phyloP scores from a whole-genome alignment of 768 basidiomycete species.

The Scleroderma citrinum region DNA sequence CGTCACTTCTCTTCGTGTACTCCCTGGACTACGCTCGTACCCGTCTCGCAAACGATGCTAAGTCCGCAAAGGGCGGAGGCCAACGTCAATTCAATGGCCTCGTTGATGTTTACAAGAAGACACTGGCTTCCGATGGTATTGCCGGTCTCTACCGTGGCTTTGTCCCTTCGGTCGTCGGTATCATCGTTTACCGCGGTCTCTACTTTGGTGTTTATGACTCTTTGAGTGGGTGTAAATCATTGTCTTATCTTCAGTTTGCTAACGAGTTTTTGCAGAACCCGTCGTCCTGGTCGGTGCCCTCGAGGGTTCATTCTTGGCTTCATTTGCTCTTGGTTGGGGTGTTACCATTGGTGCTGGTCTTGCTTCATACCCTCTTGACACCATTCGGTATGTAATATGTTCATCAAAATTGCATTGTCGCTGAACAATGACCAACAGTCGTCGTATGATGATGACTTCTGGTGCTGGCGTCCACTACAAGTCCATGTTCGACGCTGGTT shows the following conservation, averaged over 20 bases:
- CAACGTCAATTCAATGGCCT: conserved; percentile 98
- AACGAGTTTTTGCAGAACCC: conserved; percentile 55
- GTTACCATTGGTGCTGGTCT: conserved; percentile 99
- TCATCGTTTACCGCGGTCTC: conserved; percentile 99
- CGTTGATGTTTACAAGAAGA: conserved; percentile 96
- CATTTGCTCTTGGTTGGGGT: conserved; percentile 97
- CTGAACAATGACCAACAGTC: conserved; percentile 50
- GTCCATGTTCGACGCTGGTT: conserved; percentile 96
- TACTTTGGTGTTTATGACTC: conserved; percentile 98
- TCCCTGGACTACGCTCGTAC: conserved; percentile 99
- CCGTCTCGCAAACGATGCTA: conserved; percentile 96
- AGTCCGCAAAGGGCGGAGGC: conserved; percentile 89
- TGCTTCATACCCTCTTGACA: conserved; percentile 93
- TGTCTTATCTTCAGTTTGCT: conserved; percentile 20
- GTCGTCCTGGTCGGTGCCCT: conserved; percentile 95
- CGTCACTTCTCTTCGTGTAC: conserved; percentile 98
- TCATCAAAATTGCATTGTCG: background rate
- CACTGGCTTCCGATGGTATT: conserved; percentile 94
- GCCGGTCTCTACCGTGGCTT: conserved; percentile 99
- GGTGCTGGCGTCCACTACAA: conserved; percentile 96
- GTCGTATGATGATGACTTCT: conserved; percentile 99
- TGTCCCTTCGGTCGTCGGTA: conserved; percentile 97
- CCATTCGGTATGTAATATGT: conserved; percentile 56
- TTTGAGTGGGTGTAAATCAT: conserved; percentile 58
- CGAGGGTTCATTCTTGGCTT: conserved; percentile 94